A percentile compares a stretch with the other conserved stretches of the same genome.
Conservation (phyloP, 148 eudicot genomes). For the Fallopia convolvulus region DNA sequence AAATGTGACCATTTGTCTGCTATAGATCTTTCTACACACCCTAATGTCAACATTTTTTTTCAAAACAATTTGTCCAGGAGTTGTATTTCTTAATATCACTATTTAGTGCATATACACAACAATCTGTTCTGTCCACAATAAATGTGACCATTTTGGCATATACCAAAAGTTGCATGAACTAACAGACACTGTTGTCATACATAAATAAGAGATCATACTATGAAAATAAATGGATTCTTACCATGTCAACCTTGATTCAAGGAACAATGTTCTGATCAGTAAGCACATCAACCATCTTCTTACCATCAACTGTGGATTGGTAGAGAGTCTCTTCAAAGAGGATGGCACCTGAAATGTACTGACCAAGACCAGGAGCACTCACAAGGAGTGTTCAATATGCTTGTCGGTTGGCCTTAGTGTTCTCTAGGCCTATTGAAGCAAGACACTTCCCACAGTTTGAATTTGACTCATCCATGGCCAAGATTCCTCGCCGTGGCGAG, state of each 20-base stretch:
- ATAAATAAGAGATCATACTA: background rate
- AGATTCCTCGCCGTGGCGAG: conserved; percentile 80
- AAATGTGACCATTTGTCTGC: background rate
- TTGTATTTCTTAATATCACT: background rate
- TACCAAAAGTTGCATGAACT: background rate
- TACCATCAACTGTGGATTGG: conserved; percentile 76
- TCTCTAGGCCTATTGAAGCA: conserved; percentile 83
- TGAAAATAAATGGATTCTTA: conserved; percentile 9
- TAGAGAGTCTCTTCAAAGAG: conserved; percentile 94
- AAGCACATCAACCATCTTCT: conserved; percentile 78
- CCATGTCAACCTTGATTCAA: conserved; percentile 93
- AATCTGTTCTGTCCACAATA: too few relatives aligned
- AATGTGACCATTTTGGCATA: too few relatives aligned
- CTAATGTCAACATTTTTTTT: background rate
- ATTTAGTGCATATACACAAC: too few relatives aligned
- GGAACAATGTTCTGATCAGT: conserved; percentile 68
- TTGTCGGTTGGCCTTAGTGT: conserved; percentile 92
- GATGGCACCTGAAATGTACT: conserved; percentile 83
- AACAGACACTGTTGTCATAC: background rate
- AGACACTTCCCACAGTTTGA: conserved; percentile 89
- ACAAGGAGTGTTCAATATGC: conserved; percentile 82
- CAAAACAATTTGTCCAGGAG: background rate
- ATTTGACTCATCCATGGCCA: conserved; percentile 93
- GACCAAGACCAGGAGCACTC: conserved; percentile 60
- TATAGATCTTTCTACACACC: background rate